Evolutionary conservation across 1,284 basidiomycete species (phyloP).

Genomic region (Papiliotrema laurentii): DNA sequence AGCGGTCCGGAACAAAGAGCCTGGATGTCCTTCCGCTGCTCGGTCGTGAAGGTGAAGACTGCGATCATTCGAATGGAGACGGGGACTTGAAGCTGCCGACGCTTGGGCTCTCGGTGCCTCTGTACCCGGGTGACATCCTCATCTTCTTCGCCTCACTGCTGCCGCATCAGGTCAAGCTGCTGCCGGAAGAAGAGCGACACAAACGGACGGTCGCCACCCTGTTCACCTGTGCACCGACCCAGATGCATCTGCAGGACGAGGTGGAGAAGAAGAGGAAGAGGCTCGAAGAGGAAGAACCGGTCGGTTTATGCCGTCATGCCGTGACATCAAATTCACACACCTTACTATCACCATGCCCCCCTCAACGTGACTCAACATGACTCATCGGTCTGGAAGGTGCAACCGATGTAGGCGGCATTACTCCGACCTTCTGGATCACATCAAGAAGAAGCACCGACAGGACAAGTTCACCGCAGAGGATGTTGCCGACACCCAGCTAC

Average conservation of each 20-base stretch:
- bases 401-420: neutral
- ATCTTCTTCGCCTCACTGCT: constrained; percentile 2
- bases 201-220: neutral
- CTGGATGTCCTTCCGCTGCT: constrained; percentile 1
- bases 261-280: neutral
- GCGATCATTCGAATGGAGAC: constrained; percentile 1
- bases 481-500: neutral
- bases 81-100: constrained; percentile 1
- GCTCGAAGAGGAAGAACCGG: neutral
- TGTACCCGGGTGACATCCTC: constrained; percentile 5
- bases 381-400: neutral
- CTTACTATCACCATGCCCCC: neutral
- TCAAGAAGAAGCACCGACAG: neutral
- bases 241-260: neutral
- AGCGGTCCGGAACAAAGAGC: too few relatives aligned
- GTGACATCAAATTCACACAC: neutral
- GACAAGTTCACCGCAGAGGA: neutral
- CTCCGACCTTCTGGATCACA: neutral
- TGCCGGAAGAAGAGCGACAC: neutral
- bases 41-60: neutral
- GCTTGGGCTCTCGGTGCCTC: constrained; percentile 1
- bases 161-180: constrained; percentile 1
- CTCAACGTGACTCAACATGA: neutral
- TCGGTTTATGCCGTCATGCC: too few relatives aligned
- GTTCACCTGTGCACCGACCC: neutral